A percentile compares a stretch with the other conserved stretches of the same genome.
Evolutionary conservation across 2,329 filamentous ascomycete genomes (phyloP).

Genomic region (Pseudonectria buxi): DNA sequence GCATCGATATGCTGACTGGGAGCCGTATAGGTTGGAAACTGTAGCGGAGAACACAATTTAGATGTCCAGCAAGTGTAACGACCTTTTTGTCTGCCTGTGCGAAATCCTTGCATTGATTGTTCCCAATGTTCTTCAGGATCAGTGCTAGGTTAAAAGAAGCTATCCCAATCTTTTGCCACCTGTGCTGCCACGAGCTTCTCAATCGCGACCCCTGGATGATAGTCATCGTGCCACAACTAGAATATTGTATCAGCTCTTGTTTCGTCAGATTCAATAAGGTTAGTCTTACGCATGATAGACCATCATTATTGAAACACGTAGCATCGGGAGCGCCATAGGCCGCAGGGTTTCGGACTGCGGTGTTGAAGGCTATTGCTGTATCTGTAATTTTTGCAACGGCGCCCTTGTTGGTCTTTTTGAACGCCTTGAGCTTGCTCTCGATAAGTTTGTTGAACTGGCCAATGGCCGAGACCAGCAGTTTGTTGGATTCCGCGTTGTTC

Average conservation of each 20-base stretch:
- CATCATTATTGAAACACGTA: conserved; percentile 35
- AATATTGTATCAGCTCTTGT: not conserved
- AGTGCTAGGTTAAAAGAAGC: no score
- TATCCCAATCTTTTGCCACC: conserved; percentile 23
- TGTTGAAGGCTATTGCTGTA: conserved; percentile 34
- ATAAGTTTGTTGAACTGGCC: conserved; percentile 32
- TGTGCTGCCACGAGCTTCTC: conserved; percentile 33
- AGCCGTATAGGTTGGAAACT: no score
- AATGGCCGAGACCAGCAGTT: conserved; percentile 28
- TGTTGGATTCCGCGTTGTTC: conserved; percentile 16
- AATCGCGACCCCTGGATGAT: conserved; percentile 35
- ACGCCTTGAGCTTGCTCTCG: conserved; percentile 20
- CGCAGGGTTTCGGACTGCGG: conserved; percentile 33
- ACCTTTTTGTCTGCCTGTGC: no score
- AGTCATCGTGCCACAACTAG: conserved; percentile 38
- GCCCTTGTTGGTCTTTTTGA: conserved; percentile 28
- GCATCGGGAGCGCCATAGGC: conserved; percentile 36
- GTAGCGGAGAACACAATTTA: no score
- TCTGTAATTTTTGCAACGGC: conserved; percentile 32
- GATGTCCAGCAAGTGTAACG: no score
- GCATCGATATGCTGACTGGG: no score
- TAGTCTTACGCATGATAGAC: conserved; percentile 31
- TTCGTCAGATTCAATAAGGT: rapidly evolving
- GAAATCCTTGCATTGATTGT: no score
- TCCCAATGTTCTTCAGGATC: no score